These are phyloP conservation scores for Talaromyces borbonicus DNA, from an alignment of 495 filamentous ascomycete species.

Conservation along the genomic window DNA sequence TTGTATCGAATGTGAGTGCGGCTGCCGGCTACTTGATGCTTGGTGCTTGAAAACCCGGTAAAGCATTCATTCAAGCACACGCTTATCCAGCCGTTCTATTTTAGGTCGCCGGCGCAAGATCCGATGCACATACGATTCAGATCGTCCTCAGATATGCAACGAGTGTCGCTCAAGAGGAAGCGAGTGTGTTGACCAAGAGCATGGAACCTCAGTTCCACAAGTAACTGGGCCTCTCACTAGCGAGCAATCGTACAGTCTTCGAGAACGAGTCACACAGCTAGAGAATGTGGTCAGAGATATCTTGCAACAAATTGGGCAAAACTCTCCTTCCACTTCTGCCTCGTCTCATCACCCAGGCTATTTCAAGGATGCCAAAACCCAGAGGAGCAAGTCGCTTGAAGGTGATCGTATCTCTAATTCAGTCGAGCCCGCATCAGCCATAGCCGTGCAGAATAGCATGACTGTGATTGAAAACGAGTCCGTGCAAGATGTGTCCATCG, in stretches of 20 bases:
- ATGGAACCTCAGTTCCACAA: conserved; percentile 11
- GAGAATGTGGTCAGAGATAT: conserved; percentile 25
- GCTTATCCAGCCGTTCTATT: conserved; percentile 2
- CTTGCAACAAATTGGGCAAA: conserved; percentile 17
- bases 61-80: too few species aligned
- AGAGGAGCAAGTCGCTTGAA: neutral
- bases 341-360: neutral
- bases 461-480: neutral
- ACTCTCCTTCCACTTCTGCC: neutral
- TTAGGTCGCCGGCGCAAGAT: conserved; percentile 33
- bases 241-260: conserved; percentile 27
- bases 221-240: conserved; percentile 6
- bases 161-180: conserved; percentile 27
- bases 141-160: conserved; percentile 21
- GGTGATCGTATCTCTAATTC: neutral
- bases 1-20: conserved; percentile 13
- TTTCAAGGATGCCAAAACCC: neutral
- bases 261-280: conserved; percentile 27
- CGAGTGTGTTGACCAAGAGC: conserved; percentile 26
- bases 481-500: neutral
- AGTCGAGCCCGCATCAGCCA: neutral
- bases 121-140: conserved; percentile 24
- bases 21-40: too few species aligned
- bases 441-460: neutral
- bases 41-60: too few species aligned